Evolutionary conservation across 768 basidiomycete genomes (phyloP).

Genomic region (Psilocybe azurescens): DNA sequence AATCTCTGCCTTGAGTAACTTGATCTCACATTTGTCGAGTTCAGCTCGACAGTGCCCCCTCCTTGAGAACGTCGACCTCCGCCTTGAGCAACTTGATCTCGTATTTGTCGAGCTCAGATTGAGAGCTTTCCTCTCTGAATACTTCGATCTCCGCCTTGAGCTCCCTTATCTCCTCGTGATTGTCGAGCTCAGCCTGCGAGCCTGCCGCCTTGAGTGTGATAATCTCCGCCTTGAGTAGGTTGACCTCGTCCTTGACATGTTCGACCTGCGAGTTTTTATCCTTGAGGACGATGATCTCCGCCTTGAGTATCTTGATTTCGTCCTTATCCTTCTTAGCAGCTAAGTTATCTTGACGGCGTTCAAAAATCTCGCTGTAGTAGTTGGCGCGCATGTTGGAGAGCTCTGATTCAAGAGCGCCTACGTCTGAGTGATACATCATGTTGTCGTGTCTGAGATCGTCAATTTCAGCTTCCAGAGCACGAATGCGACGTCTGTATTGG

Average conservation of each 20-base stretch:
- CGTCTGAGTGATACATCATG: conserved; percentile 19
- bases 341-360: neutral
- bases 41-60: conserved; percentile 6
- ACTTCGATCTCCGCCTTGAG: neutral
- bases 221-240: neutral
- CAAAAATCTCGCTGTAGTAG: conserved; percentile 12
- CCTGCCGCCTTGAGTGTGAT: no score
- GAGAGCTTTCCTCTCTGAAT: conserved; percentile 6
- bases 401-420: conserved; percentile 30
- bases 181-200: neutral
- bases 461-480: conserved; percentile 34
- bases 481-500: conserved; percentile 18
- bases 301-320: neutral
- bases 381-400: conserved; percentile 31
- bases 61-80: conserved; percentile 2
- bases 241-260: neutral
- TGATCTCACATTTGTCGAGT: neutral
- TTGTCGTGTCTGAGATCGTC: conserved; percentile 29
- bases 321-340: neutral
- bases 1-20: neutral
- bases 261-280: conserved; percentile 1
- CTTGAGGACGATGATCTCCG: conserved; percentile 3
- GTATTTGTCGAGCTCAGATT: neutral
- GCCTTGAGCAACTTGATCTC: neutral
- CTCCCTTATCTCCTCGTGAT: neutral